These are phyloP conservation scores for Citrullus amarus DNA, from an alignment of 306 rosid genomes.

Conservation along the genomic window DNA sequence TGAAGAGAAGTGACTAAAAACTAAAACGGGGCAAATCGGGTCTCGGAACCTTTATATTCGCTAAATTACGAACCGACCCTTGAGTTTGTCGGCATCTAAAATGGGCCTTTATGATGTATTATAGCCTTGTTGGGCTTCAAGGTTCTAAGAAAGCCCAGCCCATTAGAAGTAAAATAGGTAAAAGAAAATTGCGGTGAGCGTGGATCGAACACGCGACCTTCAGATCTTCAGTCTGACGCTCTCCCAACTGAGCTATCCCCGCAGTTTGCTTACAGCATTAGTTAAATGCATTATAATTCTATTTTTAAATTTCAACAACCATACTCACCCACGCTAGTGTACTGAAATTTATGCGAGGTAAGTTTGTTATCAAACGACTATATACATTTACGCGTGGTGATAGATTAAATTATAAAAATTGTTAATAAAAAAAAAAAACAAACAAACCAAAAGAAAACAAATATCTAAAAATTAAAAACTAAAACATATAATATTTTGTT, in stretches of 20 bases:
- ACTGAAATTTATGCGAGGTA: too few species aligned
- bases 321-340: too few species aligned
- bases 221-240: conserved; percentile 13
- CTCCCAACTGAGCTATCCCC: conserved; percentile 13
- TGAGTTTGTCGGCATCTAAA: neutral
- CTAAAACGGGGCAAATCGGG: neutral
- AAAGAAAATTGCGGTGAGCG: neutral
- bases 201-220: conserved; percentile 15
- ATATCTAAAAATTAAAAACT: neutral
- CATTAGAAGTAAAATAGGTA: neutral
- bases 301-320: too few species aligned
- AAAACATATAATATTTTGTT: neutral
- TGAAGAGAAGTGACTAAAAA: neutral
- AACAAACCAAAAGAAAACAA: too few species aligned
- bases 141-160: neutral
- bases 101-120: neutral
- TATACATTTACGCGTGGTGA: too few species aligned
- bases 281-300: too few species aligned
- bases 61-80: neutral
- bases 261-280: neutral
- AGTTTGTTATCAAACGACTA: too few species aligned
- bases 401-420: too few species aligned
- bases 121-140: neutral
- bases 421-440: too few species aligned
- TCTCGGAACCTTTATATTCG: neutral